Evolutionary conservation across 2,329 filamentous ascomycete genomes (phyloP).

Genomic region (Colletotrichum paranaense): DNA sequence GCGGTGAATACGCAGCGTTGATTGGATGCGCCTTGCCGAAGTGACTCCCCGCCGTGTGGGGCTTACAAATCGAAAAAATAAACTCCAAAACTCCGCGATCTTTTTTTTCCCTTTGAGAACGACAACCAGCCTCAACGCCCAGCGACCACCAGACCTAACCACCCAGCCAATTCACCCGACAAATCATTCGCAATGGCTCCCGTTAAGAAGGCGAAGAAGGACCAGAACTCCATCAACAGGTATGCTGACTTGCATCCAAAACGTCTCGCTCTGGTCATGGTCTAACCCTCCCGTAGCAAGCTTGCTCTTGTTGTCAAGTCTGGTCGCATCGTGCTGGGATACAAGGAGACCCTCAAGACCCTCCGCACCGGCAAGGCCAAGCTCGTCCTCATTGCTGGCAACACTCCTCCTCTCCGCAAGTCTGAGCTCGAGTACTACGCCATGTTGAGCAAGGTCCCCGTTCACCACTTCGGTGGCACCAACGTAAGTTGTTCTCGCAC

Average conservation of each 20-base stretch:
- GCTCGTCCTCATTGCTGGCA: slow-evolving; percentile 92
- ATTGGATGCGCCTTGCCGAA: neutral
- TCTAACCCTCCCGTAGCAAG: slow-evolving; percentile 47
- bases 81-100: neutral
- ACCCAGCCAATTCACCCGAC: slow-evolving; percentile 41
- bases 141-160: slow-evolving; percentile 16
- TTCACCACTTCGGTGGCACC: slow-evolving; percentile 98
- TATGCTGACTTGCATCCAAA: neutral
- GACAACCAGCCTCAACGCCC: slow-evolving; percentile 32
- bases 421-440: slow-evolving; percentile 95
- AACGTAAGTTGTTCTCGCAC: slow-evolving; percentile 80
- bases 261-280: neutral
- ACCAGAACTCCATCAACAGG: slow-evolving; percentile 74
- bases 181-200: slow-evolving; percentile 71
- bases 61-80: slow-evolving; percentile 24
- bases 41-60: neutral
- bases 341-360: slow-evolving; percentile 83
- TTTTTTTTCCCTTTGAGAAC: neutral
- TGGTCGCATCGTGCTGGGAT: slow-evolving; percentile 87
- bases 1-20: neutral
- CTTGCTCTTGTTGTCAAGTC: slow-evolving; percentile 73
- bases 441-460: slow-evolving; percentile 92
- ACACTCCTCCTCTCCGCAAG: slow-evolving; percentile 98
- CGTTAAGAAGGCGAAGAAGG: slow-evolving; percentile 87
- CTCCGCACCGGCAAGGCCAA: slow-evolving; percentile 98